These are phyloP conservation scores for Verbascum thapsus DNA, from an alignment of 257 asterid species.

Conservation along the genomic window DNA sequence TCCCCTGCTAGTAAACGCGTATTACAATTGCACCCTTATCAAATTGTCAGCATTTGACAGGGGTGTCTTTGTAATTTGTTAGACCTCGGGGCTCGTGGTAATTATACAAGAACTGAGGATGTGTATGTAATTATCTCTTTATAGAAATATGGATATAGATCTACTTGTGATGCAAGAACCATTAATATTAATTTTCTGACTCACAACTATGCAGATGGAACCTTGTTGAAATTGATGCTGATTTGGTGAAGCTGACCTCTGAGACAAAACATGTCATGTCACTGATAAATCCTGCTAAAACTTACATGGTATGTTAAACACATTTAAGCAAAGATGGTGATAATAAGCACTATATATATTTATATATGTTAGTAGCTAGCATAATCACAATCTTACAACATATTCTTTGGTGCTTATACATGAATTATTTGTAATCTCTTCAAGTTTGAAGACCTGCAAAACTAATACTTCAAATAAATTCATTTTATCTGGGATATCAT, in stretches of 20 bases:
- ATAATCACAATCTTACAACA: neutral
- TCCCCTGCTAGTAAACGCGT: no score
- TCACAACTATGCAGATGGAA: slow-evolving; percentile 76
- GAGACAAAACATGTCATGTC: slow-evolving; percentile 84
- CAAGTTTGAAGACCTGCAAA: neutral
- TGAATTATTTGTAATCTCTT: neutral
- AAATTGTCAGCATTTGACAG: no score
- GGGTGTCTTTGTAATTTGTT: no score
- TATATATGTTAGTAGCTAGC: neutral
- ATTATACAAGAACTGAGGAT: no score
- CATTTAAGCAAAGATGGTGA: slow-evolving; percentile 18
- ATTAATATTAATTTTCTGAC: neutral
- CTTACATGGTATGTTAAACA: slow-evolving; percentile 77
- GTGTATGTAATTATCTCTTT: neutral
- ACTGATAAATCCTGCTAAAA: slow-evolving; percentile 85
- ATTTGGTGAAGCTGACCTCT: slow-evolving; percentile 58
- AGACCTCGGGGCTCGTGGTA: no score
- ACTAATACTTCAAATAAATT: neutral
- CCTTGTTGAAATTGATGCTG: slow-evolving; percentile 91
- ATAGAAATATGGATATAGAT: neutral
- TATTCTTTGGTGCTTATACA: neutral
- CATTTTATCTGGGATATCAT: neutral
- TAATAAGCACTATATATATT: neutral
- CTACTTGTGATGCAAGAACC: neutral
- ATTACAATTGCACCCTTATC: no score